These are phyloP conservation scores for Paracoccidioides lutzii DNA, from an alignment of 2,329 filamentous ascomycete species.

Conservation along the genomic window DNA sequence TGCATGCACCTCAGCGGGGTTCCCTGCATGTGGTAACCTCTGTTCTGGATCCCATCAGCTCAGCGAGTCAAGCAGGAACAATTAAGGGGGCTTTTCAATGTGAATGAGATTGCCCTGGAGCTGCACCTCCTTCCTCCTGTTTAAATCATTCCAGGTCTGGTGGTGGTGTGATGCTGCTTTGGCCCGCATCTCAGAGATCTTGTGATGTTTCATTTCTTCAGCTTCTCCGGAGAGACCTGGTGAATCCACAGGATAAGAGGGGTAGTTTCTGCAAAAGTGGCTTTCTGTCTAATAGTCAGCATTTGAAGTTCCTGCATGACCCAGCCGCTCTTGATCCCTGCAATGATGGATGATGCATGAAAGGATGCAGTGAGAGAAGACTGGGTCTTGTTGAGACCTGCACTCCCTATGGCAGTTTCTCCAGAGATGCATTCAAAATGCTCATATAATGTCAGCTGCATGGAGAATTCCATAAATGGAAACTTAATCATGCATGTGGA, in stretches of 20 bases:
- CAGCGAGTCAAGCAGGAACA: not conserved
- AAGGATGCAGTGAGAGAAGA: not conserved
- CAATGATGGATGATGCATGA: no score
- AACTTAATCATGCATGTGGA: no score
- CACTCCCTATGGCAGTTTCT: not conserved
- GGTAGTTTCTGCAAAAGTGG: not conserved
- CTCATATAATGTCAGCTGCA: no score
- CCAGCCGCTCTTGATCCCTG: not conserved
- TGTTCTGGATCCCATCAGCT: not conserved
- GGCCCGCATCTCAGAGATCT: not conserved
- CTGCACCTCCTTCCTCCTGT: not conserved
- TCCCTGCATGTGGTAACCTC: not conserved
- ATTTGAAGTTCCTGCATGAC: not conserved
- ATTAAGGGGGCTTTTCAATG: not conserved
- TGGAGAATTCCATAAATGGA: no score
- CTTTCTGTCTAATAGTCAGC: not conserved
- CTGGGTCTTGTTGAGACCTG: not conserved
- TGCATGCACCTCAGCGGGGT: not conserved
- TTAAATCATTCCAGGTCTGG: not conserved
- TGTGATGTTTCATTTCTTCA: not conserved
- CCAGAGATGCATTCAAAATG: not conserved
- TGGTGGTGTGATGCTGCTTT: not conserved
- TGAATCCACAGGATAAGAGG: not conserved
- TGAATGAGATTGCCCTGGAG: not conserved
- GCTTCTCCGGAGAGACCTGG: not conserved